A percentile compares a stretch with the other conserved stretches of the same genome.
phyloP scores from a whole-genome alignment of 257 asterid genomes.

The Nicotiana undulata region DNA sequence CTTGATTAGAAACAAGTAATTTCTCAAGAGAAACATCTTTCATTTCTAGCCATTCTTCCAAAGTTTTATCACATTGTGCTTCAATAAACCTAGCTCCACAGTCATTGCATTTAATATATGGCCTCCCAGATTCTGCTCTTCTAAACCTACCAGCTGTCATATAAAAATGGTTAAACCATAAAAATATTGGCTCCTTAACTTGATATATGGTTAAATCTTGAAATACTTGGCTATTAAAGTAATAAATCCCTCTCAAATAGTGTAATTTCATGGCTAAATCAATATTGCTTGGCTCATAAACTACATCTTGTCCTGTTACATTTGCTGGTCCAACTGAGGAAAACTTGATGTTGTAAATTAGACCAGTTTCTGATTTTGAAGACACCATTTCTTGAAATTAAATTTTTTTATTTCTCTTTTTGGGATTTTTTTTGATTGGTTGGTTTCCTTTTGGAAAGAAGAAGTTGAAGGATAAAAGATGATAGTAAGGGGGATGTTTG shows the following conservation, averaged over 20 bases:
- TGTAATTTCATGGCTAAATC: conserved; percentile 90
- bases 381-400: conserved; percentile 27
- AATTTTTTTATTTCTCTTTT: not conserved
- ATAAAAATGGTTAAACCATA: conserved; percentile 37
- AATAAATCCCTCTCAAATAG: conserved; percentile 57
- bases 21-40: conserved; percentile 26
- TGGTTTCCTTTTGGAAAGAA: not conserved
- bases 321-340: conserved; percentile 81
- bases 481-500: not conserved
- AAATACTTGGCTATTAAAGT: conserved; percentile 43
- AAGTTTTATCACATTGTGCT: conserved; percentile 43
- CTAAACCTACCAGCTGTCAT: conserved; percentile 54
- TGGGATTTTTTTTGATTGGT: not conserved
- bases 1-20: conserved; percentile 23
- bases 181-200: conserved; percentile 64
- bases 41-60: conserved; percentile 65
- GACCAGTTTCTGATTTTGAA: conserved; percentile 24
- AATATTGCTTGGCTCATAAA: conserved; percentile 45
- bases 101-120: conserved; percentile 76
- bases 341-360: conserved; percentile 43
- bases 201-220: conserved; percentile 32
- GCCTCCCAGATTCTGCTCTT: conserved; percentile 51
- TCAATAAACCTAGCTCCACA: conserved; percentile 70
- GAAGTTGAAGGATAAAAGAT: not conserved
- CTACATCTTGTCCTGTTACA: conserved; percentile 31